Evolutionary conservation across 225 moss, liverwort and hornwort species (phyloP), one percentile per base, ranked within the genome.

Genomic region (Bryum argenteum): DNA sequence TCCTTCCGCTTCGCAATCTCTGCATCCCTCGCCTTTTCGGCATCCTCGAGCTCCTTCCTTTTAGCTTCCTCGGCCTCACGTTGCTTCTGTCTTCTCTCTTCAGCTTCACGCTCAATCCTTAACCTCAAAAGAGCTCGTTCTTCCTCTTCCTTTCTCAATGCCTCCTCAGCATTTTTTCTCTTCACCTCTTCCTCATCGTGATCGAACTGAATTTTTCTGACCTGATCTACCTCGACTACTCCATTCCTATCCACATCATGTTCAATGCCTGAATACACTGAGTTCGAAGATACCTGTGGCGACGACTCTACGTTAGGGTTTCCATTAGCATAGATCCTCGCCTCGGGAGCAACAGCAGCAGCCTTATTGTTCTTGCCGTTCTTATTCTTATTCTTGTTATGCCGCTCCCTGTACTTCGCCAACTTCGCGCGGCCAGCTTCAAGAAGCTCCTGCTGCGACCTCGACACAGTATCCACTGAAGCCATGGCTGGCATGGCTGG

Each of bases 401-500:
- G 65, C 55, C 81, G 54, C 63, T 84, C 72, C 77, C 82, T 75
- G 23, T 42, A 84, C 77, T 84, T 68, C 69, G 77, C 82, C 45
- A 80, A 70, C 77, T 73, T 88, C 70, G 74, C 81, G 62, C 79
- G 61, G 9, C 84, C 88, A 40, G 82, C 84, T 72, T 77, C 77
- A 58, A 82, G 33, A 56, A 88, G 75, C 58, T 88, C 82, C 64
- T 80, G 75, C 70, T 88, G 81, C 69, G 79, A 84, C 74, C 84
- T 79, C 54, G 77, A 76, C 77, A 75, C 10, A 47, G 82, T 84
- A 37, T 88, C 88, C 61, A 69, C 84, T 21, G 82, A 82, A 48
- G 88, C 84, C 88, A 88, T 88, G 78, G 87, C 83, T 81, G 84
- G 84, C 84, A 84, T 84, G 78, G 45, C 83, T 81, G 84, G 84